Evolutionary conservation across 441 rosid species (phyloP).

Genomic region (Adansonia grandidieri): DNA sequence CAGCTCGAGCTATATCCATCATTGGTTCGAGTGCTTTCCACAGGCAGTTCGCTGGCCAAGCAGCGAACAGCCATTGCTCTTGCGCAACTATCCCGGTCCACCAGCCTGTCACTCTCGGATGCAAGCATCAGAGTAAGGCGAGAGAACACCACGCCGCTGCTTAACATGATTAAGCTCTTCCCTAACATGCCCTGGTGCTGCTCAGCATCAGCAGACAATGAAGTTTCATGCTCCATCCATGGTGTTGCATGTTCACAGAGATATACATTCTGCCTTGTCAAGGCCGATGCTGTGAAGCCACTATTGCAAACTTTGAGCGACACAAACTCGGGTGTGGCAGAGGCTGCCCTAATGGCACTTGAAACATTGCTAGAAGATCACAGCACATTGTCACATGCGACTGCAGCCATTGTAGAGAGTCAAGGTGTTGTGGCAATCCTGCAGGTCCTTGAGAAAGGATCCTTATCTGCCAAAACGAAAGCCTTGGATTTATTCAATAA

Average conservation of each 20-base stretch:
- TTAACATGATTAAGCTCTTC: slow-evolving; percentile 32
- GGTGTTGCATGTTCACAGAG: slow-evolving; percentile 50
- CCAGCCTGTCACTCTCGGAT: slow-evolving; percentile 32
- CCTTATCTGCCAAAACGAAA: slow-evolving; percentile 46
- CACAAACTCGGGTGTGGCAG: slow-evolving; percentile 47
- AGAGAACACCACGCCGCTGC: slow-evolving; percentile 26
- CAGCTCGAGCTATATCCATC: slow-evolving; percentile 49
- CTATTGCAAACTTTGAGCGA: slow-evolving; percentile 48
- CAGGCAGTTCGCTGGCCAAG: slow-evolving; percentile 52
- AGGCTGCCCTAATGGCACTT: slow-evolving; percentile 57
- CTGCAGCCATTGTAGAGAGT: slow-evolving; percentile 48
- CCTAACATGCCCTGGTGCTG: slow-evolving; percentile 49
- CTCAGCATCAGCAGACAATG: slow-evolving; percentile 33
- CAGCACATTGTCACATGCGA: slow-evolving; percentile 38
- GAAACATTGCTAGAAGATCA: slow-evolving; percentile 53
- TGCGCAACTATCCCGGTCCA: slow-evolving; percentile 51
- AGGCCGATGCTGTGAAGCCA: slow-evolving; percentile 57
- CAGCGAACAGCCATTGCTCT: slow-evolving; percentile 54
- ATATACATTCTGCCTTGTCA: slow-evolving; percentile 58
- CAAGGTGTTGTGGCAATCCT: slow-evolving; percentile 50
- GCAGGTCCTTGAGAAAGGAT: slow-evolving; percentile 55
- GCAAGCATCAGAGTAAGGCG: slow-evolving; percentile 25
- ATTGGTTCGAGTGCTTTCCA: slow-evolving; percentile 48
- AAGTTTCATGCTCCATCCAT: slow-evolving; percentile 43
- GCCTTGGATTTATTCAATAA: slow-evolving; percentile 53